Conservation (phyloP, 176 grass and related monocot genomes). For the Paspalum notatum region DNA sequence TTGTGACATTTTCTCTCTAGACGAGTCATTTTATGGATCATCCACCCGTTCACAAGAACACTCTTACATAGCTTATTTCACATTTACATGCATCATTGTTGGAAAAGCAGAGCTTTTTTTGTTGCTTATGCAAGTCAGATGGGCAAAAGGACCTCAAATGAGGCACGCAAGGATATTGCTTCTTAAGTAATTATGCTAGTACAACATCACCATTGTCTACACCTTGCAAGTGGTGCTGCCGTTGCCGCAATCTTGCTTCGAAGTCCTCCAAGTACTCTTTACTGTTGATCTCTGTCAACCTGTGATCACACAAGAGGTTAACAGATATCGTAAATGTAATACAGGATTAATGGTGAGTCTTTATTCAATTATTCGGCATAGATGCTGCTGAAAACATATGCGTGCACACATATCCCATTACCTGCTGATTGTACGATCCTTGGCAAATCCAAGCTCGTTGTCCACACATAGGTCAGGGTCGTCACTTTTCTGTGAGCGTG, state of each 20-base stretch:
- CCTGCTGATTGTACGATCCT: slow-evolving; percentile 95
- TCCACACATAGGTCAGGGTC: slow-evolving; percentile 91
- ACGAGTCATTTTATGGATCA: slow-evolving; percentile 11
- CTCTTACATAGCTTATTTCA: slow-evolving; percentile 30
- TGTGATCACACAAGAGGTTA: slow-evolving; percentile 22
- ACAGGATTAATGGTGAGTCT: not conserved
- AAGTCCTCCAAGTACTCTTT: slow-evolving; percentile 89
- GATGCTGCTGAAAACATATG: not conserved
- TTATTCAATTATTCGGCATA: not conserved
- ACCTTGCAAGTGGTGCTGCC: slow-evolving; percentile 40
- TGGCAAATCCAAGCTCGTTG: slow-evolving; percentile 94
- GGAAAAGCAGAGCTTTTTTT: slow-evolving; percentile 28
- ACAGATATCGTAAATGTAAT: not conserved
- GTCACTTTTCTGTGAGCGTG: slow-evolving; percentile 56
- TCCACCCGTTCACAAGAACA: not conserved
- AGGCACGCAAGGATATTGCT: not conserved
- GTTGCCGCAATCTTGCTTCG: slow-evolving; percentile 46
- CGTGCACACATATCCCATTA: slow-evolving; percentile 6
- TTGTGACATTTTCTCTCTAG: not conserved
- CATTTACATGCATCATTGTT: slow-evolving; percentile 41
- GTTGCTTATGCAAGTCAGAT: not conserved
- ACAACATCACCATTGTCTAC: slow-evolving; percentile 37
- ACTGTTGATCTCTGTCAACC: slow-evolving; percentile 90
- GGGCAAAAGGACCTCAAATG: slow-evolving; percentile 6
- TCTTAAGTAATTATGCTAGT: slow-evolving; percentile 23